A percentile compares a stretch with the other conserved stretches of the same genome.
phyloP scores from a whole-genome alignment of 176 grass and related monocot species.

The Oryza meyeriana region DNA sequence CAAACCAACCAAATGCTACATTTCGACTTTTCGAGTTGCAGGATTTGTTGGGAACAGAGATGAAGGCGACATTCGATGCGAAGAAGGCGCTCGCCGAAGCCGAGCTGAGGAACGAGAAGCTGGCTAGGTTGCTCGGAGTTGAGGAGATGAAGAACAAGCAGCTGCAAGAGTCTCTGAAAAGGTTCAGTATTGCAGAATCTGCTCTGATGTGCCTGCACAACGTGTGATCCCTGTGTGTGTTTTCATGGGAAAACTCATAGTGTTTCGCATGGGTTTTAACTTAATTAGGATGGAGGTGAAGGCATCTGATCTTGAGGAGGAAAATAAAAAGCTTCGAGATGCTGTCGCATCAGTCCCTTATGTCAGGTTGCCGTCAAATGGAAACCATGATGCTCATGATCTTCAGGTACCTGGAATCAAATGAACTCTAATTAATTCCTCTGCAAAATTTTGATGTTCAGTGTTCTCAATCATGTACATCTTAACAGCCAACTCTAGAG shows the following conservation, averaged over 20 bases:
- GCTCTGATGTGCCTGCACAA: neutral
- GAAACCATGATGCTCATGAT: neutral
- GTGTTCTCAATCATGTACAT: neutral
- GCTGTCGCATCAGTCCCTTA: slow-evolving; percentile 28
- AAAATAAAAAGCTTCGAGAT: slow-evolving; percentile 56
- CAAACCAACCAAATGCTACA: neutral
- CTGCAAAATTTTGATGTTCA: neutral
- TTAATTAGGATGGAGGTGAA: slow-evolving; percentile 55
- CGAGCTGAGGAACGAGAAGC: slow-evolving; percentile 44
- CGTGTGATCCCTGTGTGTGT: neutral
- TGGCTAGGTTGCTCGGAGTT: slow-evolving; percentile 45
- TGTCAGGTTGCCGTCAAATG: slow-evolving; percentile 20
- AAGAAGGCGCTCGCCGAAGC: slow-evolving; percentile 42
- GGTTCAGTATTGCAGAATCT: slow-evolving; percentile 9
- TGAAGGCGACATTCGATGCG: slow-evolving; percentile 15
- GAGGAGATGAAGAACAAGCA: slow-evolving; percentile 43
- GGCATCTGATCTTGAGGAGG: slow-evolving; percentile 43
- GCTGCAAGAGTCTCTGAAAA: slow-evolving; percentile 46
- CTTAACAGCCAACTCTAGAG: slow-evolving; percentile 26
- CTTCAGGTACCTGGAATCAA: slow-evolving; percentile 23
- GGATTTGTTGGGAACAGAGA: slow-evolving; percentile 51
- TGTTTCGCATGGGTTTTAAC: neutral
- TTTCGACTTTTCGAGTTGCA: slow-evolving; percentile 12
- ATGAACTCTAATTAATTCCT: neutral
- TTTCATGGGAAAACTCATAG: neutral